Conservation (phyloP, 1,139 yeast genomes). For the Kodamaea anthophila region DNA sequence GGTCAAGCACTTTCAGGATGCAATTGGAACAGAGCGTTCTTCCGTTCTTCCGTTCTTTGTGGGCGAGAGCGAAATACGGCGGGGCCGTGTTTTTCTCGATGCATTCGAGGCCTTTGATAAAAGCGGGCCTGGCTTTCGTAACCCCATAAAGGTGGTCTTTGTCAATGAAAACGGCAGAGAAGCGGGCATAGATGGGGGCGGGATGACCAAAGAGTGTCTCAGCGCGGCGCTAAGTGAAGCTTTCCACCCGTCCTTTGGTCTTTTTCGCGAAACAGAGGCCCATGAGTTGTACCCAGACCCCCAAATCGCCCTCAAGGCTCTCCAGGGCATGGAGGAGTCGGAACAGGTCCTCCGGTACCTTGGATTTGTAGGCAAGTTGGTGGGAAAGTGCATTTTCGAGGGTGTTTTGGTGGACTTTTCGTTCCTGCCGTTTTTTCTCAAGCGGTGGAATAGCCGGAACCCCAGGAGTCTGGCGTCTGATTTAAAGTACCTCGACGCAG, state of each 20-base stretch:
- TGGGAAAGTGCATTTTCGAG: conserved; percentile 90
- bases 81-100: conserved; percentile 68
- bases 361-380: conserved; percentile 67
- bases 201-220: conserved; percentile 85
- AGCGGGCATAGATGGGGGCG: conserved; percentile 97
- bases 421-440: conserved; percentile 83
- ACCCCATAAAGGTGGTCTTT: conserved; percentile 59
- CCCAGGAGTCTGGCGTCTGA: conserved; percentile 70
- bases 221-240: conserved; percentile 70
- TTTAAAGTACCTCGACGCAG: conserved; percentile 61
- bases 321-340: conserved; percentile 20
- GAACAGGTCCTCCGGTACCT: conserved; percentile 33
- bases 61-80: conserved; percentile 47
- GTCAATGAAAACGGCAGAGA: conserved; percentile 67
- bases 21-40: conserved; percentile 46
- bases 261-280: conserved; percentile 39
- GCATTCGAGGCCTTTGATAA: conserved; percentile 56
- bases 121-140: conserved; percentile 45
- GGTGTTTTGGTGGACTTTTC: conserved; percentile 73
- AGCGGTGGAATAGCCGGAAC: conserved; percentile 50
- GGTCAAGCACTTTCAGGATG: conserved; percentile 63
- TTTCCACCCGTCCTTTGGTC: conserved; percentile 36
- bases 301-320: conserved; percentile 34
- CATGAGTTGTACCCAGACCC: conserved; percentile 74
- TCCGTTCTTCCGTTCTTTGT: not conserved